These are phyloP conservation scores for Beauveria pseudobassiana DNA, from an alignment of 2,329 filamentous ascomycete species.

Conservation along the genomic window DNA sequence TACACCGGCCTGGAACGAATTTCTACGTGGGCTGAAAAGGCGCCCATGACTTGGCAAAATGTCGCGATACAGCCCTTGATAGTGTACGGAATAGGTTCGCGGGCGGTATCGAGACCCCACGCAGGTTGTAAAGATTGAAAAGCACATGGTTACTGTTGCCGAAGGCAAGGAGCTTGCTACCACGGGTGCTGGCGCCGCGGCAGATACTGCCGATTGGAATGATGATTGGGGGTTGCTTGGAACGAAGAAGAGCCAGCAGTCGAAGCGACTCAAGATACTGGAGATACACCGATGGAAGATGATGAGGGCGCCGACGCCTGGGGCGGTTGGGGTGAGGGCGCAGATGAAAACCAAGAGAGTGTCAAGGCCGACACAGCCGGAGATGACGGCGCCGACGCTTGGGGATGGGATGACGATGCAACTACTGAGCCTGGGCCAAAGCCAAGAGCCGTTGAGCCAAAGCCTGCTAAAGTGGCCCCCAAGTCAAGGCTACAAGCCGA, in stretches of 20 bases:
- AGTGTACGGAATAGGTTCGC: slow-evolving; percentile 63
- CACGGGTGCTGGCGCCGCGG: slow-evolving; percentile 38
- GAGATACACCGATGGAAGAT: slow-evolving; percentile 17
- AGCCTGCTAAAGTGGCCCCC: slow-evolving; percentile 6
- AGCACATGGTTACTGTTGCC: slow-evolving; percentile 61
- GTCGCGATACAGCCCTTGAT: slow-evolving; percentile 72
- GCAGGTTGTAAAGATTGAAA: slow-evolving; percentile 77
- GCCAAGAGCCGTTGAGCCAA: neutral
- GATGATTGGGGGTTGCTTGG: slow-evolving; percentile 76
- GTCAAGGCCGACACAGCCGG: slow-evolving; percentile 20
- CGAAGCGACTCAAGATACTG: slow-evolving; percentile 16
- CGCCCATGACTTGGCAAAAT: slow-evolving; percentile 78
- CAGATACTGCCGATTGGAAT: slow-evolving; percentile 57
- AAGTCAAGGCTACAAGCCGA: slow-evolving; percentile 20
- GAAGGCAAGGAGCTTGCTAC: slow-evolving; percentile 59
- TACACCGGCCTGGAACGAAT: slow-evolving; percentile 60
- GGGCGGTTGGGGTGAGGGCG: slow-evolving; percentile 69
- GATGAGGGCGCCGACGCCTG: slow-evolving; percentile 59
- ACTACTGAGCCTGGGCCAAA: slow-evolving; percentile 18
- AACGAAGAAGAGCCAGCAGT: slow-evolving; percentile 52
- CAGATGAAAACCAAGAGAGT: slow-evolving; percentile 19
- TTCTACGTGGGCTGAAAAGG: slow-evolving; percentile 71
- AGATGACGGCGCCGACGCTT: slow-evolving; percentile 56
- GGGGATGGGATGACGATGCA: slow-evolving; percentile 72
- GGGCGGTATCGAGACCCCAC: slow-evolving; percentile 56